A percentile compares a stretch with the other conserved stretches of the same genome.
These are phyloP conservation scores for Candida ficus DNA, from an alignment of 805 yeast genomes.

Conservation along the genomic window DNA sequence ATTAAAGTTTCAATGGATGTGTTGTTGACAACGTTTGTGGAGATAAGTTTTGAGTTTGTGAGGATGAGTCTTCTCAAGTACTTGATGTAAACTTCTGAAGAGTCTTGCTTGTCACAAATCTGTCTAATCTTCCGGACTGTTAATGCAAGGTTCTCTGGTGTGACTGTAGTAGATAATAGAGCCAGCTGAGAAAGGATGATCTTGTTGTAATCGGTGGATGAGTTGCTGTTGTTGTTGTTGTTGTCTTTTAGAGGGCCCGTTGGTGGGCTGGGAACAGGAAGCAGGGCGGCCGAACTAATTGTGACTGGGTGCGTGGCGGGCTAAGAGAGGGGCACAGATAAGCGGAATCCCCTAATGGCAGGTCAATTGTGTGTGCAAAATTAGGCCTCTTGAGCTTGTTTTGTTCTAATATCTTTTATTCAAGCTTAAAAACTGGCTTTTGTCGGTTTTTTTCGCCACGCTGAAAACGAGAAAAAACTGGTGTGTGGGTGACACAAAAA, in stretches of 20 bases:
- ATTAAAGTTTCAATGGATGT: constrained; percentile 16
- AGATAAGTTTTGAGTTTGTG: constrained; percentile 25
- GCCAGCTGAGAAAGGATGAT: constrained; percentile 50
- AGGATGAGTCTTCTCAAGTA: constrained; percentile 30
- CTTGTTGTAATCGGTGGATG: constrained; percentile 12
- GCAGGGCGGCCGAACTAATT: constrained; percentile 7
- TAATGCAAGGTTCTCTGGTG: constrained; percentile 34
- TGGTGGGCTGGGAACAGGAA: constrained; percentile 9
- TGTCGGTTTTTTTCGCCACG: constrained; percentile 3
- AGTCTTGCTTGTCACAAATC: constrained; percentile 32
- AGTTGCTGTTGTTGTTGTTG: neutral
- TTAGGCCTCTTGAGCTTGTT: neutral
- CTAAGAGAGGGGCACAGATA: neutral
- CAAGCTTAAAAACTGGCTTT: neutral
- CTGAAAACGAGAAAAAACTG: neutral
- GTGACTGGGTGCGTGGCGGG: neutral
- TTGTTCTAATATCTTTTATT: too few species aligned
- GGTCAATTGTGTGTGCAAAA: constrained; percentile 1
- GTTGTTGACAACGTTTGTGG: constrained; percentile 19
- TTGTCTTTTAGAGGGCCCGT: constrained; percentile 6
- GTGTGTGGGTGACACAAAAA: neutral
- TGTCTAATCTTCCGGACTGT: constrained; percentile 41
- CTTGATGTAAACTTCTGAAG: constrained; percentile 29
- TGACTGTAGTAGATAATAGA: constrained; percentile 41
- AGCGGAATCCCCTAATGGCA: neutral